Conservation (phyloP, 2,329 filamentous ascomycete genomes). For the Cladosporium austrohemisphaericum region DNA sequence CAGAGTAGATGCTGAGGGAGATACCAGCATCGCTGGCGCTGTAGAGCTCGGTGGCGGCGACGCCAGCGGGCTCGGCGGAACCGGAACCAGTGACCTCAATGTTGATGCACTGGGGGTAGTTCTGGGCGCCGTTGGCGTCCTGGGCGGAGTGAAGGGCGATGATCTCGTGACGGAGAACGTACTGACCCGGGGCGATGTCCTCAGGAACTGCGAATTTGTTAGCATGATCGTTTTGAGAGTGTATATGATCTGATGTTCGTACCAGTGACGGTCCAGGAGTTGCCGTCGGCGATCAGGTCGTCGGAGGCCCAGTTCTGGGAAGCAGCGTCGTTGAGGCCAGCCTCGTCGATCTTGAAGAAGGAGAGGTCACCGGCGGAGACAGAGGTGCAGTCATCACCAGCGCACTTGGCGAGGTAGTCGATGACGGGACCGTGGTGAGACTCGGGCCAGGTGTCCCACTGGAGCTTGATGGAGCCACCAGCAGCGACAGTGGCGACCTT, state of each 20-base stretch:
- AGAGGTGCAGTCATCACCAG: constrained; percentile 49
- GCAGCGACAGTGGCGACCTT: constrained; percentile 56
- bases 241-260: too few species aligned
- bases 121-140: constrained; percentile 43
- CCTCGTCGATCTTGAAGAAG: constrained; percentile 62
- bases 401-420: constrained; percentile 57
- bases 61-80: constrained; percentile 47
- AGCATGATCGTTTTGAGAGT: too few species aligned
- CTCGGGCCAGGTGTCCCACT: constrained; percentile 63
- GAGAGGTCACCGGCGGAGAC: constrained; percentile 52
- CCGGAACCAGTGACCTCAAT: constrained; percentile 56
- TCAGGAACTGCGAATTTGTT: too few species aligned
- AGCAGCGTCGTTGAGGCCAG: constrained; percentile 47
- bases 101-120: constrained; percentile 54
- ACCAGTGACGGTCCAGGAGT: constrained; percentile 38
- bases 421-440: constrained; percentile 62
- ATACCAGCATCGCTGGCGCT: constrained; percentile 54
- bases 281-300: constrained; percentile 38
- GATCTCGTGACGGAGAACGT: constrained; percentile 59
- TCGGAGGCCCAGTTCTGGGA: constrained; percentile 56
- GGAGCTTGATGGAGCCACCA: constrained; percentile 55
- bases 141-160: constrained; percentile 57
- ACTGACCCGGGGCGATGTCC: constrained; percentile 55
- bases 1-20: constrained; percentile 54
- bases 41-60: constrained; percentile 50